These are phyloP conservation scores for Durio zibethinus DNA, from an alignment of 345 rosid species.

Conservation along the genomic window DNA sequence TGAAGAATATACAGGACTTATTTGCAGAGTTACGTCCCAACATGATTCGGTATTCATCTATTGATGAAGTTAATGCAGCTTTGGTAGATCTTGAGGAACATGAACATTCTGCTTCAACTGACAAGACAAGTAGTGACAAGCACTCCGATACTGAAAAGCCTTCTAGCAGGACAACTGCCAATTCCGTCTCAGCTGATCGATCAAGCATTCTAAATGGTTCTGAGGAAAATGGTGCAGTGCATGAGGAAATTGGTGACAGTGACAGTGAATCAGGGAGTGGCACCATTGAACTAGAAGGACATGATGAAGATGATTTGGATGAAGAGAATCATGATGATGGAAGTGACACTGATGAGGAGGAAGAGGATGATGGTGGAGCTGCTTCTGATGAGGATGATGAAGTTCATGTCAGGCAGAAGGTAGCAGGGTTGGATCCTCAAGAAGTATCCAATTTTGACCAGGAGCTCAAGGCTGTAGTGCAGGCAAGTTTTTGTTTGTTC, in stretches of 20 bases:
- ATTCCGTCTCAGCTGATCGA: conserved; percentile 47
- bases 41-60: conserved; percentile 68
- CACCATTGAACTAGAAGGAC: conserved; percentile 61
- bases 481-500: conserved; percentile 43
- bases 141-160: conserved; percentile 65
- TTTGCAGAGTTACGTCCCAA: conserved; percentile 87
- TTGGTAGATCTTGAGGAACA: conserved; percentile 74
- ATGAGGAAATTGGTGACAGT: conserved; percentile 55
- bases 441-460: conserved; percentile 78
- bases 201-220: conserved; percentile 38
- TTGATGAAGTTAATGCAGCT: conserved; percentile 85
- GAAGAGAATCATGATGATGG: conserved; percentile 74
- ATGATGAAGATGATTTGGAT: conserved; percentile 74
- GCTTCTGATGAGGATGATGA: conserved; percentile 88
- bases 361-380: conserved; percentile 65
- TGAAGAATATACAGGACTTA: conserved; percentile 62
- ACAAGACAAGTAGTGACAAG: conserved; percentile 56
- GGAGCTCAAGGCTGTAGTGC: conserved; percentile 90
- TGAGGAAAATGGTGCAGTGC: conserved; percentile 72
- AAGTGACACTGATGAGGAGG: conserved; percentile 64
- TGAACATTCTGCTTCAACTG: conserved; percentile 52
- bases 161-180: conserved; percentile 36
- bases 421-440: conserved; percentile 69
- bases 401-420: conserved; percentile 81
- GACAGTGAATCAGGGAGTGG: conserved; percentile 89